Conservation (phyloP, 2,329 filamentous ascomycete genomes). For the Verticillium tricorpus region DNA sequence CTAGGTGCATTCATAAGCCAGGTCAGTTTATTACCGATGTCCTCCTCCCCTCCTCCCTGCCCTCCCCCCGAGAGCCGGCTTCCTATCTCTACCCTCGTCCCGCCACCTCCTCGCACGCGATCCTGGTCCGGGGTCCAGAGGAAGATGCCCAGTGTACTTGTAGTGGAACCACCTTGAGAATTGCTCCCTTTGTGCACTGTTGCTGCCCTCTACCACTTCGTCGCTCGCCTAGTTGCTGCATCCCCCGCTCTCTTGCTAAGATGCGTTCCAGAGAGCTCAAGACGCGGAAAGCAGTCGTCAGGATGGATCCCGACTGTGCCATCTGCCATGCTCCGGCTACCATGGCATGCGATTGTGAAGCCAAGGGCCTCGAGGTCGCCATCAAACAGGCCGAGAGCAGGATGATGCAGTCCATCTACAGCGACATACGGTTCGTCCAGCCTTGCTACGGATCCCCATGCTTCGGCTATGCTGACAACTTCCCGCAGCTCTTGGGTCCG, state of each 20-base stretch:
- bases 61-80: constrained; percentile 7
- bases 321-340: constrained; percentile 59
- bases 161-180: constrained; percentile 13
- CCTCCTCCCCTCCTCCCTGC: constrained; percentile 14
- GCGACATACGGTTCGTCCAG: constrained; percentile 52
- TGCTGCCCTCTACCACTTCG: not conserved
- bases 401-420: constrained; percentile 60
- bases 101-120: constrained; percentile 22
- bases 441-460: not conserved
- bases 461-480: not conserved
- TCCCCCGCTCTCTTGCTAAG: constrained; percentile 29
- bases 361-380: constrained; percentile 58
- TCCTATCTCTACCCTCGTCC: constrained; percentile 15
- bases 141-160: constrained; percentile 17
- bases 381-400: constrained; percentile 58
- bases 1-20: constrained; percentile 8
- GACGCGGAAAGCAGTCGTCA: constrained; percentile 44
- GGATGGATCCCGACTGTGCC: constrained; percentile 67
- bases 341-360: constrained; percentile 60
- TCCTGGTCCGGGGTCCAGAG: constrained; percentile 27
- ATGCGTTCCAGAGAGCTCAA: constrained; percentile 45
- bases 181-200: constrained; percentile 23
- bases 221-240: constrained; percentile 1
- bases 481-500: constrained; percentile 55
- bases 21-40: constrained; percentile 13